phyloP scores from a whole-genome alignment of 768 basidiomycete species.

The Leccinum broughii region DNA sequence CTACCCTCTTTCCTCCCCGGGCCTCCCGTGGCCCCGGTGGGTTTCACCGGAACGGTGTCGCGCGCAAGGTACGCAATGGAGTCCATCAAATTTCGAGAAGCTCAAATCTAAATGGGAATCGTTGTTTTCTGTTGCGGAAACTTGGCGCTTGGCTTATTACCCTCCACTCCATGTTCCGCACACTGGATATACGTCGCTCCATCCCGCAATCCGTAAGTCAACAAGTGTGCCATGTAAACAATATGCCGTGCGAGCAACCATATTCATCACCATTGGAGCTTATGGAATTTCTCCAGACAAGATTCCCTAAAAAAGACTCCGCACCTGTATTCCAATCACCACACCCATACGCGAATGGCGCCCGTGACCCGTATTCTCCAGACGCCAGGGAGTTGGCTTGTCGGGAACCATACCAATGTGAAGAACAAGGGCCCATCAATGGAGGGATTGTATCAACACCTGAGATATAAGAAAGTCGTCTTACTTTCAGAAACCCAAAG shows the following conservation, averaged over 20 bases:
- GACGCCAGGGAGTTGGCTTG: slow-evolving; percentile 16
- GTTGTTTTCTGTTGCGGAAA: slow-evolving; percentile 7
- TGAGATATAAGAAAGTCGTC: slow-evolving; percentile 14
- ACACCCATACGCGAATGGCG: not conserved
- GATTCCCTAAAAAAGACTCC: not conserved
- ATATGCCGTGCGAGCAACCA: not conserved
- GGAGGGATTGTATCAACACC: slow-evolving; percentile 1
- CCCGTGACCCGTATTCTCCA: slow-evolving; percentile 2
- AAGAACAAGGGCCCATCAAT: not conserved
- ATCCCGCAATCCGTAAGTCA: slow-evolving; percentile 1
- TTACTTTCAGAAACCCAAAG: not conserved
- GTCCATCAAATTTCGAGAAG: not conserved
- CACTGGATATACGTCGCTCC: not conserved
- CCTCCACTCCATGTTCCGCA: not conserved
- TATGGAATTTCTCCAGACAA: slow-evolving; percentile 1
- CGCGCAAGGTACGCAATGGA: not conserved
- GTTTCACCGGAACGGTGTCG: not conserved
- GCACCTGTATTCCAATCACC: not conserved
- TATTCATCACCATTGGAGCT: slow-evolving; percentile 5
- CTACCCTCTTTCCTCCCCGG: not conserved
- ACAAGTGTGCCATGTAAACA: not conserved
- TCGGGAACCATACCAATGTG: slow-evolving; percentile 20
- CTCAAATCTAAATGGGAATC: not conserved
- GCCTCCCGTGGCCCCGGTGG: not conserved
- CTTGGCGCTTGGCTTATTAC: slow-evolving; percentile 3